phyloP scores from a whole-genome alignment of 441 rosid species.

The Mallotus repandus region DNA sequence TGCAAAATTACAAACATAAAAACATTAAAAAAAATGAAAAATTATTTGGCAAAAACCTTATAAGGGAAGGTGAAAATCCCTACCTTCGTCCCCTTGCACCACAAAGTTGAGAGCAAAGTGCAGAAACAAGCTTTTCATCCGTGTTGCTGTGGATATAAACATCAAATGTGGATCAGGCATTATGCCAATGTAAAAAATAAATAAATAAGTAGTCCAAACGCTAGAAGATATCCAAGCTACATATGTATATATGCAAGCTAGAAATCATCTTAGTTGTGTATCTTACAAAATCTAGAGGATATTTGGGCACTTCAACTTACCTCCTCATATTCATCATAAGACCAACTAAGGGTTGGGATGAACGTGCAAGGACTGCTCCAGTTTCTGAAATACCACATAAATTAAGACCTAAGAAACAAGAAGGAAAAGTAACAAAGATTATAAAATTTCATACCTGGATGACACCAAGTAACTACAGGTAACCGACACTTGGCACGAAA shows the following conservation, averaged over 20 bases:
- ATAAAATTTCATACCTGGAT: conserved; percentile 64
- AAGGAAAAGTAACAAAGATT: conserved; percentile 16
- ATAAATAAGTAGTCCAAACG: conserved; percentile 14
- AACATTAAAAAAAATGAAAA: background rate
- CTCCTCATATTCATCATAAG: conserved; percentile 98
- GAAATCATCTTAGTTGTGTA: background rate
- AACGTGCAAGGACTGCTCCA: conserved; percentile 98
- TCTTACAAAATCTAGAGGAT: conserved; percentile 1
- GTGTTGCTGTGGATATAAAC: conserved; percentile 55
- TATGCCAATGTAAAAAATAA: conserved; percentile 2
- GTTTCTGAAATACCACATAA: conserved; percentile 41
- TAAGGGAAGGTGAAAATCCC: conserved; percentile 19
- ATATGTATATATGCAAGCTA: background rate
- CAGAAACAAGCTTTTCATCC: conserved; percentile 97
- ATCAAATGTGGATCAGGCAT: conserved; percentile 3
- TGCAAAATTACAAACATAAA: background rate
- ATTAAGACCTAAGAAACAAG: conserved; percentile 10
- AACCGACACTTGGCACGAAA: conserved; percentile 91
- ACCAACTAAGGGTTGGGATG: conserved; percentile 97
- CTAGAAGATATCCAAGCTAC: conserved; percentile 18
- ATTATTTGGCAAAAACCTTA: background rate
- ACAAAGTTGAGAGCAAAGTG: conserved; percentile 70
- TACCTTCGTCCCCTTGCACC: conserved; percentile 63
- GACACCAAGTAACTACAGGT: conserved; percentile 95
- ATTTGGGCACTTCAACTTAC: conserved; percentile 40